phyloP scores from a whole-genome alignment of 495 filamentous ascomycete species.

The Melanomma pulvis-pyrius region DNA sequence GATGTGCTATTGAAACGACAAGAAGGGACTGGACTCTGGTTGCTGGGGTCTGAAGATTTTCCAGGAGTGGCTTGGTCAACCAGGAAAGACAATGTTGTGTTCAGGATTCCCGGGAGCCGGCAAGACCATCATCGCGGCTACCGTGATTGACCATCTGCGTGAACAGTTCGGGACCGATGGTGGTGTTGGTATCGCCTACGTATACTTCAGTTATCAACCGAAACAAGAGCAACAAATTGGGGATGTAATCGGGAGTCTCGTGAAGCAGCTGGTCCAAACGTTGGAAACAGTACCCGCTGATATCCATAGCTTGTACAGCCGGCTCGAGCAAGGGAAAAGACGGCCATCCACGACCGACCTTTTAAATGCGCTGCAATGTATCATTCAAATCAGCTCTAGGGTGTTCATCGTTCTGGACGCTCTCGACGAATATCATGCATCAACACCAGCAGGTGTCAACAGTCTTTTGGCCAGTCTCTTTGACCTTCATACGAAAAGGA shows the following conservation, averaged over 20 bases:
- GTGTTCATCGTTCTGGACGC: conserved; percentile 54
- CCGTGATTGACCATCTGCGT: conserved; percentile 41
- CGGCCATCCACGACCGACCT: neutral
- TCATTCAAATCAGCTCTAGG: conserved; percentile 31
- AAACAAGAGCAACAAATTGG: conserved; percentile 43
- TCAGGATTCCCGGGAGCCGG: conserved; percentile 46
- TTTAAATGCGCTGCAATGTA: conserved; percentile 23
- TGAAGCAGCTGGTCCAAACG: conserved; percentile 47
- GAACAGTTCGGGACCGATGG: neutral
- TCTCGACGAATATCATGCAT: conserved; percentile 51
- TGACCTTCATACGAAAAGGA: conserved; percentile 33
- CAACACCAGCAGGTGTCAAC: neutral
- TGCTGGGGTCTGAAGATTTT: conserved; percentile 46
- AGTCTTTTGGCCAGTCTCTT: conserved; percentile 38
- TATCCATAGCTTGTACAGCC: neutral
- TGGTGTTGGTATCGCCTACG: conserved; percentile 42
- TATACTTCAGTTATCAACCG: conserved; percentile 49
- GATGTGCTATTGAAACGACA: conserved; percentile 11
- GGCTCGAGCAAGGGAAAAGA: neutral
- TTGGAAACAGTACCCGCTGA: neutral
- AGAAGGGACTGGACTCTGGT: conserved; percentile 50
- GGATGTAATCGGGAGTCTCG: conserved; percentile 44
- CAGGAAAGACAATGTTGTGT: conserved; percentile 41
- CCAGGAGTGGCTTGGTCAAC: conserved; percentile 28
- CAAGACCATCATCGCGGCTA: conserved; percentile 39